Evolutionary conservation across 2,329 filamentous ascomycete genomes (phyloP), one percentile per base, ranked within the genome.

Genomic region (Escovopsis sp.): DNA sequence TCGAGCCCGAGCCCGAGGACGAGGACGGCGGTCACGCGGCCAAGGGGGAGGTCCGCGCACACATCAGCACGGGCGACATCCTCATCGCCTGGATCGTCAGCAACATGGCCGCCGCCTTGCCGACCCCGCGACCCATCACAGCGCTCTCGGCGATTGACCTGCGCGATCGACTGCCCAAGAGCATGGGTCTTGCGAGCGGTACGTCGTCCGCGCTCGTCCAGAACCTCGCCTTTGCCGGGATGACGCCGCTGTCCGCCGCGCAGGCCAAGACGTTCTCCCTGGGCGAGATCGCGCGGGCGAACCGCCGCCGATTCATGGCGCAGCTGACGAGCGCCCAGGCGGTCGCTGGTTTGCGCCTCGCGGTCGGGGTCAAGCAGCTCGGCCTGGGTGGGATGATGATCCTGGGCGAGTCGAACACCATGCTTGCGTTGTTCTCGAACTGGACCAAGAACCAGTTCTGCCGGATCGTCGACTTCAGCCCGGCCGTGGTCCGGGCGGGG

Each of bases 261-360:
- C 48, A 20, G 52, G 55, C 36, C 40, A 50, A 16, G 14, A 41
- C 29, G 45, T 42, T 33, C 46, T 54, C 48, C 9, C 45, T 62
- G 5, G 53, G 53, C 2, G 44, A 43, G n/a, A 52, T 54, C 7
- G 60, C 61, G 2, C 43, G 47, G 10, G 45, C 40, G 6, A 49
- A 60, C 29, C 61, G 63, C 12, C 52, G 47, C 8, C 47, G 57
- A 2, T 53, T 66, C 16, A 43, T 46, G 7, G 56, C 61, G 42
- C 61, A 62, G 40, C 51, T 55, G 9, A 62, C 59, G 0, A 50
- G 56, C 9, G 42, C 44, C 2, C 61, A 65, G 48, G 43, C 60
- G 11, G 47, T 53, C 32, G 58, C 50, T 35, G 52, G 8, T 11
- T 14, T 39, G 25, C 38, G 29, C 6, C 14, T 16, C 7, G 14